These are phyloP conservation scores for Backusella luteola DNA, from an alignment of 192 early-diverging fungal species.

Conservation along the genomic window DNA sequence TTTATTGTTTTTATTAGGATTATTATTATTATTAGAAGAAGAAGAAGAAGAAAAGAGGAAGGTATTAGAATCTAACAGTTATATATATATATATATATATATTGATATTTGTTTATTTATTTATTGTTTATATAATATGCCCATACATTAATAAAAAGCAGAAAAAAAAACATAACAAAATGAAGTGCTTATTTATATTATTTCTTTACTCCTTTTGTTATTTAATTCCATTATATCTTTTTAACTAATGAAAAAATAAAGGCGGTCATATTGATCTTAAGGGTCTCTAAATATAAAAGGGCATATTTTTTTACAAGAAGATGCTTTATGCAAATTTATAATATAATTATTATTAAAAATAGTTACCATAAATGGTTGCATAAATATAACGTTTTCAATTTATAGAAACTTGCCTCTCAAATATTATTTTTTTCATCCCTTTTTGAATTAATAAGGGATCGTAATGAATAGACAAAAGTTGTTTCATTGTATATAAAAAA, in stretches of 20 bases:
- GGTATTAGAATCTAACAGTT: neutral
- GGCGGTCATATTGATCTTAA: neutral
- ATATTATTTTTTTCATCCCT: neutral
- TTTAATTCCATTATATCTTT: neutral
- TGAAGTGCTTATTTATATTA: neutral
- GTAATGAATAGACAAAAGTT: neutral
- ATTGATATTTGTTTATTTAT: slow-evolving; percentile 8
- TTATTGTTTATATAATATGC: neutral
- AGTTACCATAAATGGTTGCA: neutral
- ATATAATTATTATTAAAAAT: neutral
- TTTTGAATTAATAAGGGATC: neutral
- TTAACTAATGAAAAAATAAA: neutral
- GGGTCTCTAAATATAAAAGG: neutral
- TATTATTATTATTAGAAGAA: neutral
- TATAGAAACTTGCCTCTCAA: neutral
- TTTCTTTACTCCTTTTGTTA: neutral
- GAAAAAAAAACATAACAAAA: neutral
- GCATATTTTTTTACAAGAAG: neutral
- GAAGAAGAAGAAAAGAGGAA: neutral
- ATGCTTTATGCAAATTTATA: neutral
- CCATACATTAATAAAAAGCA: neutral
- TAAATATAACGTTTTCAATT: slow-evolving; percentile 6
- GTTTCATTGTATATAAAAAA: neutral
- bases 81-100: neutral
- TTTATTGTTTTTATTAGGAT: neutral